Evolutionary conservation across 163 green algal genomes (phyloP).

Genomic region (Scenedesmus sp.): DNA sequence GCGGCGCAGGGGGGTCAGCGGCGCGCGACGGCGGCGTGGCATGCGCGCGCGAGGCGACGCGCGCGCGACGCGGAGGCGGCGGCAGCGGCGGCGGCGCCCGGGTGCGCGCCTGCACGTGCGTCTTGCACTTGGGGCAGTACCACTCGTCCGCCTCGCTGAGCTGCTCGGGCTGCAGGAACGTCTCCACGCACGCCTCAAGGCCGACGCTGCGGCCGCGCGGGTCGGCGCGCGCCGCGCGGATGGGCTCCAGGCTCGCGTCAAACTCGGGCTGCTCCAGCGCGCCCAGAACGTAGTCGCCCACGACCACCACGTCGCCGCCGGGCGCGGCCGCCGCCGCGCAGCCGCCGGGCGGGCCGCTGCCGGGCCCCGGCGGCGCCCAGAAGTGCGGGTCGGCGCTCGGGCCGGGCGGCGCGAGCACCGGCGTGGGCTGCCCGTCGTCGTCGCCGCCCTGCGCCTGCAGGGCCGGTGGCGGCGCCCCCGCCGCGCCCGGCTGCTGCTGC

Average conservation of each 20-base stretch:
- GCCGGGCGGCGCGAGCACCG: too few relatives aligned
- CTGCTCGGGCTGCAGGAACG: conserved; percentile 84
- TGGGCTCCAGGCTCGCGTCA: conserved; percentile 24
- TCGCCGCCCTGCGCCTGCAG: too few relatives aligned
- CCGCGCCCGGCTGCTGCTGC: conserved; percentile 1
- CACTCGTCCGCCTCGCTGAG: conserved; percentile 69
- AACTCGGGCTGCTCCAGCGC: conserved; percentile 43
- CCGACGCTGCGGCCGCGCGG: conserved; percentile 48
- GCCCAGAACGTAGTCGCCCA: conserved; percentile 29
- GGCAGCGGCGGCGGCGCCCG: too few relatives aligned
- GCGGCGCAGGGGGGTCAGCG: too few relatives aligned
- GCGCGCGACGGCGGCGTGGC: too few relatives aligned
- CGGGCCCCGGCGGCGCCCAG: neutral
- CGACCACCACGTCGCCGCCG: neutral
- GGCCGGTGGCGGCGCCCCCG: too few relatives aligned
- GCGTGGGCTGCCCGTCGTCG: too few relatives aligned
- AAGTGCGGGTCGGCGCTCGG: too few relatives aligned
- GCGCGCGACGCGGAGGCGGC: too few relatives aligned
- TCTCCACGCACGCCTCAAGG: conserved; percentile 78
- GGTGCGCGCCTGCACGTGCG: conserved; percentile 57
- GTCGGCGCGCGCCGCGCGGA: neutral
- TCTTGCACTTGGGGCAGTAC: conserved; percentile 84
- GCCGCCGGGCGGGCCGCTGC: neutral
- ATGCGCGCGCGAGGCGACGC: too few relatives aligned
- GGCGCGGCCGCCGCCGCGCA: neutral